phyloP scores from a whole-genome alignment of 164 flowering plant species.

The Pachysandra terminalis region DNA sequence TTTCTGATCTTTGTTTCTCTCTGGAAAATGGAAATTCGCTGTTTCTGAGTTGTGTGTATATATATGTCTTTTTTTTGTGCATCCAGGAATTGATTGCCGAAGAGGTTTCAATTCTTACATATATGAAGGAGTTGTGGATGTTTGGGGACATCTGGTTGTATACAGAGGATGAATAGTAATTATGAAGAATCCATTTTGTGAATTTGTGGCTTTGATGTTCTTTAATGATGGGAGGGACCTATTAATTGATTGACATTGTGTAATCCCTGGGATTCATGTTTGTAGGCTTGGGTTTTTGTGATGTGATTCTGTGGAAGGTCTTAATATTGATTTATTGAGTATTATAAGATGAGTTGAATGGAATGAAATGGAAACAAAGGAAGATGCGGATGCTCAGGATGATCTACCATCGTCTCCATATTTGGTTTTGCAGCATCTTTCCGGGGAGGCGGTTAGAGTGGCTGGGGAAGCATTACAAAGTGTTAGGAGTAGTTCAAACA shows the following conservation, averaged over 20 bases:
- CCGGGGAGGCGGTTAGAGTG: conserved; percentile 45
- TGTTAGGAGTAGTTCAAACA: conserved; percentile 21
- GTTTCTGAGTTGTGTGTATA: neutral
- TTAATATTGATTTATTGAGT: neutral
- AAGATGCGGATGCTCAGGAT: conserved; percentile 26
- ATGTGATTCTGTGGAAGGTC: neutral
- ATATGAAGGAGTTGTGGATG: neutral
- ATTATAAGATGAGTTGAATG: neutral
- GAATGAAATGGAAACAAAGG: conserved; percentile 26
- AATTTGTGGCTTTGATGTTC: neutral
- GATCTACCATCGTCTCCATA: conserved; percentile 39
- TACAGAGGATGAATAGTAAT: neutral
- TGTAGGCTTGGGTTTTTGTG: neutral
- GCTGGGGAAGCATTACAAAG: conserved; percentile 39
- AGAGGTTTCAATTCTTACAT: neutral
- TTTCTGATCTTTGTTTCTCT: neutral
- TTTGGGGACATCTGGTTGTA: neutral
- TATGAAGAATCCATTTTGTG: neutral
- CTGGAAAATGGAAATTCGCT: neutral
- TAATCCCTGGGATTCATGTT: neutral
- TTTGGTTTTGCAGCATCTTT: conserved; percentile 35
- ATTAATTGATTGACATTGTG: neutral
- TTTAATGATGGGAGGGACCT: too few species aligned
- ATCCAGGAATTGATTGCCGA: neutral
- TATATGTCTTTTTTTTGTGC: too few species aligned